Base-by-base conservation (phyloP, 192 early-diverging fungal species). In the Allomyces arbusculus region DNA sequence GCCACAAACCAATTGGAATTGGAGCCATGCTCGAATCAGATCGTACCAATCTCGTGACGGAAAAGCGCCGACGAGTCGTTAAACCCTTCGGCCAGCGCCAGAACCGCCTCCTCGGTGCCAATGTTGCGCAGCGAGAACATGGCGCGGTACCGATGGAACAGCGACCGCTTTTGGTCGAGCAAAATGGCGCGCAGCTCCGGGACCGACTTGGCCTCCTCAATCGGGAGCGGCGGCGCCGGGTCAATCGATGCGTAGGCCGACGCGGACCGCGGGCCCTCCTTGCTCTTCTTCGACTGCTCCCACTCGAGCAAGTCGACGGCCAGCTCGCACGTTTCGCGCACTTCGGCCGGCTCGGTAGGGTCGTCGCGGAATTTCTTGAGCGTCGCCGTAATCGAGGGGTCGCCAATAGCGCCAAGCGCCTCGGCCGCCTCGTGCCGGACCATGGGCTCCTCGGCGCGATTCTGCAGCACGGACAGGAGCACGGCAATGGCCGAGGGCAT, bases 381-480 rank as follows among this genome's bases (percentile, higher is more conserved):
- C 64, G 89, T 78, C 1, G 79, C 76, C 33, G 95, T 64, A 1
- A 84, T 80, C 9, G 77, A 74, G 8, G 78, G 71, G 33, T 87
- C 78, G 4, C 89, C 91, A 67, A 98, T 90, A 4, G 95, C 95
- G 23, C 91, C 92, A 64, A 98, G 74, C 1, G 95, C 92, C 75
- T 98, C 95, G 11, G 92, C 95, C 24, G 94, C 92, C 80, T 98
- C 95, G 72, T 98, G 95, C 6, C 95, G 82, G 62, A 96, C 94
- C 95, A 98, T 98, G 44, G 86, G 85, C 69, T 92, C 88, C 69
- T 94, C 82, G 20, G 73, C 69, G 64, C 70, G 73, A 61, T 83
- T 71, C n/a, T 75, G 79, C 67, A 98, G 77, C 11, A 94, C 88
- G 24, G 68, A 66, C 55, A 73, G 68, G 7, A 98, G 78, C 20